Evolutionary conservation across 23 red algal species (phyloP).

Genomic region (Chondrus crispus): DNA sequence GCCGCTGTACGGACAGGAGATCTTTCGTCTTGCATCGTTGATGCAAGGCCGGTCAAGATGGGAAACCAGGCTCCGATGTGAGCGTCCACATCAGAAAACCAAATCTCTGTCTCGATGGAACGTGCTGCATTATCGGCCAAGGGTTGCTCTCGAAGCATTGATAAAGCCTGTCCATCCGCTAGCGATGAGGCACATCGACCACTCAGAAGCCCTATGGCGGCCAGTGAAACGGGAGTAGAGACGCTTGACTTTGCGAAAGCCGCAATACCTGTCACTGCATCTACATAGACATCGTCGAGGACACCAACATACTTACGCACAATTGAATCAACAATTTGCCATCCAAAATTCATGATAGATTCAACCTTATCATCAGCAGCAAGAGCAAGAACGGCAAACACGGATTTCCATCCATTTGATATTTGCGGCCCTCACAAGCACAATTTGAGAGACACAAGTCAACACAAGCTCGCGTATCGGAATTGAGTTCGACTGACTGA

Average conservation of each 20-base stretch:
- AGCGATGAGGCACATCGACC: constrained; percentile 48
- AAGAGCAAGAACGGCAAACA: constrained; percentile 79
- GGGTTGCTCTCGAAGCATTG: background rate
- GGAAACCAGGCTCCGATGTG: constrained; percentile 94
- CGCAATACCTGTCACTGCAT: constrained; percentile 66
- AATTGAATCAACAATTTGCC: constrained; percentile 74
- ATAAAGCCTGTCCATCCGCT: constrained; percentile 50
- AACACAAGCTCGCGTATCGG: constrained; percentile 67
- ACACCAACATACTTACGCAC: constrained; percentile 75
- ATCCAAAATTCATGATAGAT: constrained; percentile 70
- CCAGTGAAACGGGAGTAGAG: constrained; percentile 51
- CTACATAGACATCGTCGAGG: constrained; percentile 85
- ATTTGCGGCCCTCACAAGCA: constrained; percentile 39
- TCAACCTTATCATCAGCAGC: constrained; percentile 88
- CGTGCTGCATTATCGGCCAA: background rate
- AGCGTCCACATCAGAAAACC: constrained; percentile 71
- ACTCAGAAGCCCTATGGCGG: constrained; percentile 76
- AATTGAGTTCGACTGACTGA: constrained; percentile 29
- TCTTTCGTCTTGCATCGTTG: constrained; percentile 57
- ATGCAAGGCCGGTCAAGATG: constrained; percentile 82
- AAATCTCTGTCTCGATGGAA: background rate
- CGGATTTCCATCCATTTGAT: constrained; percentile 90
- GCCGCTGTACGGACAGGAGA: constrained; percentile 66
- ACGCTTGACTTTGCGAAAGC: constrained; percentile 65
- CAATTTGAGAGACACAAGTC: constrained; percentile 67